Percentiles rank a stretch among this genome's conserved stretches.
phyloP scores from a whole-genome alignment of 176 grass and related monocot genomes.

The Secale cereale region DNA sequence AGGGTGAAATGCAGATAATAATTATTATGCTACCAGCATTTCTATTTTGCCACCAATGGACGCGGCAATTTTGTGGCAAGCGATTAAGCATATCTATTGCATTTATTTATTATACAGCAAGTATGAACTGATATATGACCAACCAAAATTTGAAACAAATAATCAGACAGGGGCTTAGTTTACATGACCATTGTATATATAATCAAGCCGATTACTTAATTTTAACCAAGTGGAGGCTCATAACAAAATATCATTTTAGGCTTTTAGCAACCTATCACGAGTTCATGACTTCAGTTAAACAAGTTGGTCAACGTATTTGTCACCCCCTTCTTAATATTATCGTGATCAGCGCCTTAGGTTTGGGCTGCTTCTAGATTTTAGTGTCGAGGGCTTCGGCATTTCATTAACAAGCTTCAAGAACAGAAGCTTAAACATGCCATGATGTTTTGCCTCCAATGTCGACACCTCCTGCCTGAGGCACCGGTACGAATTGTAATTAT shows the following conservation, averaged over 20 bases:
- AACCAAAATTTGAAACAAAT: not conserved
- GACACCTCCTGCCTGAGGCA: not conserved
- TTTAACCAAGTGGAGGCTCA: not conserved
- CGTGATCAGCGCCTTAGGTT: not conserved
- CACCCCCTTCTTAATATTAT: not conserved
- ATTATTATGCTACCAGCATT: not conserved
- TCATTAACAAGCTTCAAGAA: conserved; percentile 7
- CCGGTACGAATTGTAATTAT: not conserved
- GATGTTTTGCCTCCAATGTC: not conserved
- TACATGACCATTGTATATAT: not conserved
- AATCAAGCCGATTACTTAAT: not conserved
- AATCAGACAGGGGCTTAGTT: not conserved
- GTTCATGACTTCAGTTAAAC: not conserved
- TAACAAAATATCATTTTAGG: not conserved
- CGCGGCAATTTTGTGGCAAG: not conserved
- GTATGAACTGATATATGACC: not conserved
- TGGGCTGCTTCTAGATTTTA: not conserved
- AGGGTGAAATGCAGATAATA: not conserved
- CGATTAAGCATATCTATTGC: not conserved
- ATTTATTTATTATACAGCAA: not conserved
- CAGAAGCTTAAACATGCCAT: not conserved
- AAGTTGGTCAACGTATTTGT: not conserved
- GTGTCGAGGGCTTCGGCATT: not conserved
- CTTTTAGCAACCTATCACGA: not conserved
- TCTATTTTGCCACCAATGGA: not conserved